Conservation (phyloP, 345 rosid genomes). For the Luvunga scandens region DNA sequence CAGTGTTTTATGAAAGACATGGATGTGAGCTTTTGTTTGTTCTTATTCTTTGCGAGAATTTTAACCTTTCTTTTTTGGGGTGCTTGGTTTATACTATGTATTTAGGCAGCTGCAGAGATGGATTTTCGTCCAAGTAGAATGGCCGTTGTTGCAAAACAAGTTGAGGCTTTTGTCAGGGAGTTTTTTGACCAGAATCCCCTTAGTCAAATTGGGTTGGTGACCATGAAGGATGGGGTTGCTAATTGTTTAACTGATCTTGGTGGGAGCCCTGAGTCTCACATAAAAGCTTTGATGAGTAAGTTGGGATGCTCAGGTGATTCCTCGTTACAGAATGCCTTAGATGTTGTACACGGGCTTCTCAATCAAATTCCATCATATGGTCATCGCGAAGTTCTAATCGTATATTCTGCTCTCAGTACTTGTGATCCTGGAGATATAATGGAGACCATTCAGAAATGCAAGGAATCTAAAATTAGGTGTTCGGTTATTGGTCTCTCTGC, state of each 20-base stretch:
- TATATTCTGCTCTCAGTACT: slow-evolving; percentile 75
- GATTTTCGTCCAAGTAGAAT: slow-evolving; percentile 75
- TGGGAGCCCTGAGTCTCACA: slow-evolving; percentile 90
- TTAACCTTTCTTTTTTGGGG: neutral
- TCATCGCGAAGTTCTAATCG: slow-evolving; percentile 84
- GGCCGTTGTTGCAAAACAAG: slow-evolving; percentile 70
- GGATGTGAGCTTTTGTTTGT: neutral
- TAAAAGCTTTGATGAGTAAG: slow-evolving; percentile 82
- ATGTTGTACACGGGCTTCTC: slow-evolving; percentile 65
- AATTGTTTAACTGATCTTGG: slow-evolving; percentile 83
- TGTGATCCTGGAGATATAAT: slow-evolving; percentile 95
- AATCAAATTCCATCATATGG: slow-evolving; percentile 84
- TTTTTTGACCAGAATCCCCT: slow-evolving; percentile 92
- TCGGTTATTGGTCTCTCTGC: slow-evolving; percentile 93
- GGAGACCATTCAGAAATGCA: slow-evolving; percentile 78
- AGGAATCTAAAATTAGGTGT: slow-evolving; percentile 78
- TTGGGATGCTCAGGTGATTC: slow-evolving; percentile 76
- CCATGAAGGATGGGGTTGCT: slow-evolving; percentile 81
- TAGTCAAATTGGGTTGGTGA: slow-evolving; percentile 76
- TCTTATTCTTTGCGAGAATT: neutral
- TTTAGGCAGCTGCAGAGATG: slow-evolving; percentile 81
- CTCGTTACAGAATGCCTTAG: slow-evolving; percentile 83
- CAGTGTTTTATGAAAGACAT: neutral
- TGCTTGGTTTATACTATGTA: slow-evolving; percentile 2
- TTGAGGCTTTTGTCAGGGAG: slow-evolving; percentile 82